Evolutionary conservation across 768 basidiomycete genomes (phyloP).

Genomic region (Mrakia frigida): DNA sequence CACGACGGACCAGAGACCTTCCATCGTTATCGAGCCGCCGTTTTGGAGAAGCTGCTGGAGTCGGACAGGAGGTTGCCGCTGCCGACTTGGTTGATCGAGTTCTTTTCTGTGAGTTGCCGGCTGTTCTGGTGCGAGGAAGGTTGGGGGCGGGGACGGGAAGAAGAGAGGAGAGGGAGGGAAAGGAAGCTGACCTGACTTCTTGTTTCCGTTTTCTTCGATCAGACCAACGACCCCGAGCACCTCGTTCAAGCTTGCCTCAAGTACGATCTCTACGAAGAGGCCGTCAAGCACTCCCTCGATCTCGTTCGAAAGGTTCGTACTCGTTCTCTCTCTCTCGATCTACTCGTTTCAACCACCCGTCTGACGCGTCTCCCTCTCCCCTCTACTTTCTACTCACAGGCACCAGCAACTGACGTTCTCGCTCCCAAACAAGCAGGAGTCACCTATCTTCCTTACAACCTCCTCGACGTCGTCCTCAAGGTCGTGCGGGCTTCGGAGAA

Average conservation of each 20-base stretch:
- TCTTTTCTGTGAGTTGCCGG: slow-evolving; percentile 48
- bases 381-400: background rate
- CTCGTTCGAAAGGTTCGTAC: slow-evolving; percentile 66
- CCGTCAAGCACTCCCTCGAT: slow-evolving; percentile 65
- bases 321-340: background rate
- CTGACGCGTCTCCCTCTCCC: background rate
- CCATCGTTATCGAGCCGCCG: slow-evolving; percentile 68
- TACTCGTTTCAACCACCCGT: background rate
- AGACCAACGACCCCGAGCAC: slow-evolving; percentile 73
- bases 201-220: slow-evolving; percentile 8
- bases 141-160: background rate
- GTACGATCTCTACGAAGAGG: slow-evolving; percentile 72
- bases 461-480: slow-evolving; percentile 23
- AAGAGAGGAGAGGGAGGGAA: background rate
- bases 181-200: slow-evolving; percentile 46
- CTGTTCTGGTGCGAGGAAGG: background rate
- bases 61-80: slow-evolving; percentile 56
- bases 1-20: slow-evolving; percentile 69
- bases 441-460: slow-evolving; percentile 27
- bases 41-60: slow-evolving; percentile 69
- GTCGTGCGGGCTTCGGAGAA: background rate
- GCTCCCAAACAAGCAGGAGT: background rate
- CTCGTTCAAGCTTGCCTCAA: slow-evolving; percentile 72
- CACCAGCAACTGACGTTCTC: slow-evolving; percentile 12
- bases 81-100: slow-evolving; percentile 77